Percentiles rank a stretch among this genome's conserved stretches.
phyloP scores from a whole-genome alignment of 352 stramenopile genomes.

The Thalassiosira pacifica region DNA sequence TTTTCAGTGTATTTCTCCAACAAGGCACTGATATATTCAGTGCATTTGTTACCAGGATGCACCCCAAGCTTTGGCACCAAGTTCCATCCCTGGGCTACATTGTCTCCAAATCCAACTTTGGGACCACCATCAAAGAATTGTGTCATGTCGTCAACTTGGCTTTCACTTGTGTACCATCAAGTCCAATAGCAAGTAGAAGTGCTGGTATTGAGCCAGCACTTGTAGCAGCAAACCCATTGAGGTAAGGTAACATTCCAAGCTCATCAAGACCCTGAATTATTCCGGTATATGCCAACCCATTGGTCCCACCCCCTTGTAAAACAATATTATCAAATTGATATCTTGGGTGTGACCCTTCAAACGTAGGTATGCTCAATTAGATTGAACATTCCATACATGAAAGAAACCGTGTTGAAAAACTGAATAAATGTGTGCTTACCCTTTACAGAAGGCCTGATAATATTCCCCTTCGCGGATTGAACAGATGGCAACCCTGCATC shows the following conservation, averaged over 20 bases:
- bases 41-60: neutral
- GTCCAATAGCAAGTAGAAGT: constrained; percentile 3
- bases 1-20: constrained; percentile 17
- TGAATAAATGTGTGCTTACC: too few species aligned
- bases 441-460: too few species aligned
- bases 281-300: constrained; percentile 4
- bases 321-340: constrained; percentile 42
- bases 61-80: neutral
- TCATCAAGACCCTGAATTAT: constrained; percentile 10
- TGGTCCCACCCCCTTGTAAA: constrained; percentile 20
- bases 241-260: constrained; percentile 21
- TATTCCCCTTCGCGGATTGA: too few species aligned
- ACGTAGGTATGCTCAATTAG: too few species aligned
- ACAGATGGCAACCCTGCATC: too few species aligned
- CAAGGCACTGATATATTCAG: neutral
- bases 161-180: neutral
- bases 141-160: neutral
- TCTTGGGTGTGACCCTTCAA: neutral
- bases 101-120: neutral
- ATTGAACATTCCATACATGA: too few species aligned
- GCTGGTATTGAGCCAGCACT: constrained; percentile 7
- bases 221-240: constrained; percentile 29
- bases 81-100: neutral
- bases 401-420: too few species aligned
- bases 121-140: neutral